Base-by-base conservation (phyloP, 306 rosid genomes). In the Vicia faba region DNA sequence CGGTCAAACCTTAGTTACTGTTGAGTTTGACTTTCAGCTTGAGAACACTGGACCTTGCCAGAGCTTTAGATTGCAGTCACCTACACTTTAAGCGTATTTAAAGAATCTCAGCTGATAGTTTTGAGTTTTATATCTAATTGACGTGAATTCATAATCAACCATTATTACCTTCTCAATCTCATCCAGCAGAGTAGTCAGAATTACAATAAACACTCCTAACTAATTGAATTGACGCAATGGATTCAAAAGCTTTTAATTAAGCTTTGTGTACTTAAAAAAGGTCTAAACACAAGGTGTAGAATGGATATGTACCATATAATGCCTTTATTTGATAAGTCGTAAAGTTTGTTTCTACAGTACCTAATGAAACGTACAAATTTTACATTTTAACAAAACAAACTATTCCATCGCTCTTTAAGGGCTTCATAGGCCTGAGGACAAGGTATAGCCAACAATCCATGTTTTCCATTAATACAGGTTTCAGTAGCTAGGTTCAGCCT, bases 401-500 rank as follows among this genome's bases (percentile, higher is more conserved):
- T 73, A 75, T 75, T 84, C 98, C 98, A 92, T 5, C 87, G 93
- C 64, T 80, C 71, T 73, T 77, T 81, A 49, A 92, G 93, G 25
- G 81, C 84, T 77, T 79, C 83, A 35, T 80, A 69, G 61, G 96
- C 96, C 75, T 66, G 39, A 1, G 76, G 59, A 75, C 95, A 87
- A 7, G 93, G 85, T 16, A 81, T 69, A 38, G 93, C 89, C 83
- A 73, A 49, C 58, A 89, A 58, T 43, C 75, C 78, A 16, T 45
- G 71, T 62, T 74, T 77, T 72, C 91, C 96, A 61, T 86, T 83
- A 15, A 56, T 71, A 29, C 41, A 23, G 20, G 80, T 76, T 82
- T 87, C 88, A 58, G 85, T 80, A 33, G 84, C 96, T 9, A 92
- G 81, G 74, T 83, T 86, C 51, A 92, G 74, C 82, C 98, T 86